Conservation (phyloP, 2,329 filamentous ascomycete genomes). For the Aureobasidium mangrovei region DNA sequence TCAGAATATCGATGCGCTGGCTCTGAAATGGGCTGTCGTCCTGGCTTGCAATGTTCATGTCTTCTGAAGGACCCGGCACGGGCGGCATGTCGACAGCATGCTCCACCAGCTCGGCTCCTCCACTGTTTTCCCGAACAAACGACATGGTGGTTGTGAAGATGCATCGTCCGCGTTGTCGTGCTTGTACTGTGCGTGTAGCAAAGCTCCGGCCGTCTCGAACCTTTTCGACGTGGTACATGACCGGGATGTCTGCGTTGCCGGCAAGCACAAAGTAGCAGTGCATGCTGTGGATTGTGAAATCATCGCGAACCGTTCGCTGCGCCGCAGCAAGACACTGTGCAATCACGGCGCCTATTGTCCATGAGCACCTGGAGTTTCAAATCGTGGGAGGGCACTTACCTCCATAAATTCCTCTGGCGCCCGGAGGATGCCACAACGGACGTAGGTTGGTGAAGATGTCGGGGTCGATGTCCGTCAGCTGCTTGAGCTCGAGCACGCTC, state of each 20-base stretch:
- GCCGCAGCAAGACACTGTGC: constrained; percentile 84
- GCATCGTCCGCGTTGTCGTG: constrained; percentile 72
- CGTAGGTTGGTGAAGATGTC: constrained; percentile 94
- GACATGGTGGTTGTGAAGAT: constrained; percentile 96
- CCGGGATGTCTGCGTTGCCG: constrained; percentile 72
- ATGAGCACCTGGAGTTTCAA: neutral
- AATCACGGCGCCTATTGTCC: constrained; percentile 62
- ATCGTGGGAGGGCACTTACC: constrained; percentile 39
- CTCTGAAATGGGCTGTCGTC: constrained; percentile 48
- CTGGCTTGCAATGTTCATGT: constrained; percentile 24
- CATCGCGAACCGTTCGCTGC: constrained; percentile 70
- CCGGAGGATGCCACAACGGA: constrained; percentile 82
- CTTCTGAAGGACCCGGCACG: constrained; percentile 35
- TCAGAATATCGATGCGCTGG: constrained; percentile 47
- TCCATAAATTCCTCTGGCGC: constrained; percentile 87
- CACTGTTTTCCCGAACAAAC: constrained; percentile 62
- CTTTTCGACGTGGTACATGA: constrained; percentile 90
- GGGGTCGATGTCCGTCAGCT: constrained; percentile 64
- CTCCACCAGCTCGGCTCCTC: constrained; percentile 48
- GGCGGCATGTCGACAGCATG: constrained; percentile 53
- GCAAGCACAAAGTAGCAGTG: constrained; percentile 98
- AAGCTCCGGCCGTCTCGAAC: constrained; percentile 86
- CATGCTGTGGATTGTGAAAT: constrained; percentile 88
- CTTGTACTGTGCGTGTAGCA: constrained; percentile 91
- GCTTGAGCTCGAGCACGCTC: constrained; percentile 78